Conservation (phyloP, 2,329 filamentous ascomycete species). For the Epichloe elymi region DNA sequence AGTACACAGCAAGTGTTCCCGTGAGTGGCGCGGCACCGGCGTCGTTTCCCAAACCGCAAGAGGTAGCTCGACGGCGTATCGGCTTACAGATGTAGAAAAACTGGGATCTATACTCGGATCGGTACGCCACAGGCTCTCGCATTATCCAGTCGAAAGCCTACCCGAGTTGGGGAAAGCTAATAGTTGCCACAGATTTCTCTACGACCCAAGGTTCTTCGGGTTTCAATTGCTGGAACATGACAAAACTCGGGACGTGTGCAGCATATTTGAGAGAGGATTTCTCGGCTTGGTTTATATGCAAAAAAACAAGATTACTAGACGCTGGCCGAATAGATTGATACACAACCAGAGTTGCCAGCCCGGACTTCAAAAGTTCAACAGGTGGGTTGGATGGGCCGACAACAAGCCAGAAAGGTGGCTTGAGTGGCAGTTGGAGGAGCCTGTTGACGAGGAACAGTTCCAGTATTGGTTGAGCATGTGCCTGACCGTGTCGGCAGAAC, state of each 20-base stretch:
- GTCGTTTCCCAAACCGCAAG: not conserved
- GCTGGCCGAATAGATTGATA: constrained; percentile 13
- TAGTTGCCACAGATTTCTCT: not conserved
- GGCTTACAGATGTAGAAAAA: not conserved
- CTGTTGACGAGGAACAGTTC: not conserved
- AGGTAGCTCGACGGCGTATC: not conserved
- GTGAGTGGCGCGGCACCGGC: not conserved
- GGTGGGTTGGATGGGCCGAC: constrained; percentile 13
- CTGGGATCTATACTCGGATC: not conserved
- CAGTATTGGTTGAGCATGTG: not conserved
- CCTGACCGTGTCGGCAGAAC: not conserved
- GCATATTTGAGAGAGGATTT: constrained; percentile 7
- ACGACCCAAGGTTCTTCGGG: not conserved
- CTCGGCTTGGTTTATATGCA: constrained; percentile 9
- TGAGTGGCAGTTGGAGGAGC: constrained; percentile 12
- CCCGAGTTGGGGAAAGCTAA: no score
- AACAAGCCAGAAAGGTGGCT: constrained; percentile 12
- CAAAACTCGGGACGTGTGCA: not conserved
- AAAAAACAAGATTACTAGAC: constrained; percentile 11
- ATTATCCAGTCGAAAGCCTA: no score
- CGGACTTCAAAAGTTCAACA: constrained; percentile 9
- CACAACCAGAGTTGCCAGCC: constrained; percentile 5
- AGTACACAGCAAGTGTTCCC: not conserved
- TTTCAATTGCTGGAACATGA: not conserved
- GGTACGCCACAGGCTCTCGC: not conserved